phyloP scores from a whole-genome alignment of 2,329 filamentous ascomycete genomes.

The Trichoderma sp. region DNA sequence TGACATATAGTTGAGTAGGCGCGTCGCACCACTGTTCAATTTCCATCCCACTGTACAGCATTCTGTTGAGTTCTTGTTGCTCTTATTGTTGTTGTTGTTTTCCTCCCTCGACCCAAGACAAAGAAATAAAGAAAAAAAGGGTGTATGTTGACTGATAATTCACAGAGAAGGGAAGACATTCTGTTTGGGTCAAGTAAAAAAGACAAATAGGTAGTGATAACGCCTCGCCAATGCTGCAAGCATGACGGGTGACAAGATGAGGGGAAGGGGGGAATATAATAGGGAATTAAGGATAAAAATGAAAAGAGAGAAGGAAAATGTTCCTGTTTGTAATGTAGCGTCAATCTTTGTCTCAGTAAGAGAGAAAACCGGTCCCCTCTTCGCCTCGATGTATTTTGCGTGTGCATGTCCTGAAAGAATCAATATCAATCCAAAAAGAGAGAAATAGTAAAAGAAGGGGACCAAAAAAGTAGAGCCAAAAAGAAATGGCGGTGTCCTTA shows the following conservation, averaged over 20 bases:
- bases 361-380: constrained; percentile 2
- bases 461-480: background rate
- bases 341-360: constrained; percentile 17
- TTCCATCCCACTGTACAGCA: constrained; percentile 15
- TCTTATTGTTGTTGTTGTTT: background rate
- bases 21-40: constrained; percentile 16
- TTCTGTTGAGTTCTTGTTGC: background rate
- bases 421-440: constrained; percentile 14
- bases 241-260: background rate
- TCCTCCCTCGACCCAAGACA: background rate
- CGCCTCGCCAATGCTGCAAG: constrained; percentile 14
- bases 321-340: constrained; percentile 8
- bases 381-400: background rate
- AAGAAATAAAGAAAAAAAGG: background rate
- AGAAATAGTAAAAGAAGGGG: background rate
- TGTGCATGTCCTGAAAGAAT: constrained; percentile 16
- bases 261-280: background rate
- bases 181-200: background rate
- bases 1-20: constrained; percentile 31
- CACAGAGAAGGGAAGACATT: background rate
- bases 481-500: background rate
- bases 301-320: background rate
- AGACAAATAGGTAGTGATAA: constrained; percentile 3
- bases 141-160: constrained; percentile 6
- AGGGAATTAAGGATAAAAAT: background rate